phyloP scores from a whole-genome alignment of 1,284 basidiomycete genomes.

The Exobasidium rhododendri region DNA sequence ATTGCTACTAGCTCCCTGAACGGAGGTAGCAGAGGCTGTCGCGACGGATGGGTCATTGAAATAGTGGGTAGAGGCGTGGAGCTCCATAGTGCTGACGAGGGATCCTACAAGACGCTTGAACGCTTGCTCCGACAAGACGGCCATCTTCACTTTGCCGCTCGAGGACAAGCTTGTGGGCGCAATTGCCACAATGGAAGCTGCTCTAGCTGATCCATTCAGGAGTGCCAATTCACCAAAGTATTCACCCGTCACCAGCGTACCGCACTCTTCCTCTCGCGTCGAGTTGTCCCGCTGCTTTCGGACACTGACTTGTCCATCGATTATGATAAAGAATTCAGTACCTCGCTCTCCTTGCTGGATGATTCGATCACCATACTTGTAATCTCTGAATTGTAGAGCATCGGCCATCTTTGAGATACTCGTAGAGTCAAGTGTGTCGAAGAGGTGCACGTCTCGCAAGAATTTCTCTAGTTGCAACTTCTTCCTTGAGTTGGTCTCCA shows the following conservation, averaged over 20 bases:
- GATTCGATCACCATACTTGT: slow-evolving; percentile 78
- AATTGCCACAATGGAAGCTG: slow-evolving; percentile 85
- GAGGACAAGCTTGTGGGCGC: neutral
- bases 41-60: slow-evolving; percentile 45
- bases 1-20: neutral
- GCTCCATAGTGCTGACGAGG: slow-evolving; percentile 79
- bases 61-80: slow-evolving; percentile 63
- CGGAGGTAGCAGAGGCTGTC: neutral
- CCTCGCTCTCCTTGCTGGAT: slow-evolving; percentile 90
- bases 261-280: slow-evolving; percentile 60
- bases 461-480: slow-evolving; percentile 94
- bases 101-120: slow-evolving; percentile 93
- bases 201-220: slow-evolving; percentile 78
- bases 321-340: slow-evolving; percentile 94
- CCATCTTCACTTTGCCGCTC: slow-evolving; percentile 64
- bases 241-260: slow-evolving; percentile 78
- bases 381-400: slow-evolving; percentile 79
- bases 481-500: slow-evolving; percentile 60
- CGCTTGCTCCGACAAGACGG: slow-evolving; percentile 84
- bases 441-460: slow-evolving; percentile 82
- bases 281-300: slow-evolving; percentile 65
- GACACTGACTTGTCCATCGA: slow-evolving; percentile 84
- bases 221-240: slow-evolving; percentile 95
- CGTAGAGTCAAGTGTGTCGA: slow-evolving; percentile 76
- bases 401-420: slow-evolving; percentile 96